Evolutionary conservation across 2,329 filamentous ascomycete genomes (phyloP).

Genomic region (Paracoccidioides brasiliensis): DNA sequence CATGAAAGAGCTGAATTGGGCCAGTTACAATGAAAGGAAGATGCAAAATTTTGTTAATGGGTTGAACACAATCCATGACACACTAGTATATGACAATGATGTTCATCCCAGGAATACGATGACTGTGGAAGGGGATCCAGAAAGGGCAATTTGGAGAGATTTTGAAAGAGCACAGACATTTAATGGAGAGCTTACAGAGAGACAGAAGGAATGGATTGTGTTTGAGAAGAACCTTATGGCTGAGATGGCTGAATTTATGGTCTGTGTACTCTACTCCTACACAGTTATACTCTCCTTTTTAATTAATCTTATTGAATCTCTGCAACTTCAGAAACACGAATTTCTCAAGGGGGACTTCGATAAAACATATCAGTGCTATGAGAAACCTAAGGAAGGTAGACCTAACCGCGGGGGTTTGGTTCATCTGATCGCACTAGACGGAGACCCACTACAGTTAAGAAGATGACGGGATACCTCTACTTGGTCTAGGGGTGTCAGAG

Average conservation of each 20-base stretch:
- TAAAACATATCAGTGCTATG: conserved; percentile 1
- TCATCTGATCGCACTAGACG: no score
- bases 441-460: no score
- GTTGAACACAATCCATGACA: no score
- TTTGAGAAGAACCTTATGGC: not conserved
- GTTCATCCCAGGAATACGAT: no score
- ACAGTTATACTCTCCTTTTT: not conserved
- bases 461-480: no score
- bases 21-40: no score
- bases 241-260: conserved; percentile 1
- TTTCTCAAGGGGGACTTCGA: not conserved
- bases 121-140: conserved; percentile 7
- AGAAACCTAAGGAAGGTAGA: not conserved
- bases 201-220: conserved; percentile 10
- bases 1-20: no score
- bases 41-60: no score
- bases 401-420: no score
- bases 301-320: not conserved
- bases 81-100: no score
- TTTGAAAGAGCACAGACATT: conserved; percentile 16
- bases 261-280: not conserved
- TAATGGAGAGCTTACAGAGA: conserved; percentile 12
- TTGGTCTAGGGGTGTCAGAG: no score
- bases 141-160: conserved; percentile 14
- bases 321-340: not conserved